Conservation (phyloP, 257 asterid genomes). For the Schizonepeta tenuifolia region DNA sequence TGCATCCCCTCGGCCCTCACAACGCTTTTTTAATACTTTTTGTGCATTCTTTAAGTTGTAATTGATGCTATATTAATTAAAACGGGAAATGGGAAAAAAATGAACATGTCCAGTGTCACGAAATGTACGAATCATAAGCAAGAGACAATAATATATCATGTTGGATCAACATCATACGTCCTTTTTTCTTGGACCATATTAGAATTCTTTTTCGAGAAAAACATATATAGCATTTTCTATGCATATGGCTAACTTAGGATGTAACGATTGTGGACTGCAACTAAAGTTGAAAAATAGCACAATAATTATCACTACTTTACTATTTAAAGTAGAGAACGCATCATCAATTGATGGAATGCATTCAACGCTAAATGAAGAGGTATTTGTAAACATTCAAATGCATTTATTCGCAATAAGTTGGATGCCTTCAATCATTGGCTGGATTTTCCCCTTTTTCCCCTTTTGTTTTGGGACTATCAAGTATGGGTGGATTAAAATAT, state of each 20-base stretch:
- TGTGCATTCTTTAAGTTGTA: neutral
- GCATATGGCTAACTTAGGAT: constrained; percentile 1
- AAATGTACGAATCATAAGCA: constrained; percentile 16
- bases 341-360: constrained; percentile 18
- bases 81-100: neutral
- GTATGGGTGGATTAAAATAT: neutral
- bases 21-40: too few relatives aligned
- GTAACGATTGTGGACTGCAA: constrained; percentile 29
- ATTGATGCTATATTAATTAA: neutral
- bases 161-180: constrained; percentile 29
- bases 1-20: too few relatives aligned
- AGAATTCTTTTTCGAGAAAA: neutral
- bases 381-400: constrained; percentile 35
- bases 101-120: neutral
- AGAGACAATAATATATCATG: constrained; percentile 27
- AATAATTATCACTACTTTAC: constrained; percentile 13
- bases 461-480: neutral
- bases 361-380: constrained; percentile 3
- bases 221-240: neutral
- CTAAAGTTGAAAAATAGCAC: constrained; percentile 15
- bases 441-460: neutral
- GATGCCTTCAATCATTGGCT: constrained; percentile 30
- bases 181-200: constrained; percentile 27
- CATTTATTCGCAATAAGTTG: constrained; percentile 25
- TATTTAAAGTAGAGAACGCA: neutral